phyloP scores from a whole-genome alignment of 2,329 filamentous ascomycete genomes.

The Trichoderma guizhouense region DNA sequence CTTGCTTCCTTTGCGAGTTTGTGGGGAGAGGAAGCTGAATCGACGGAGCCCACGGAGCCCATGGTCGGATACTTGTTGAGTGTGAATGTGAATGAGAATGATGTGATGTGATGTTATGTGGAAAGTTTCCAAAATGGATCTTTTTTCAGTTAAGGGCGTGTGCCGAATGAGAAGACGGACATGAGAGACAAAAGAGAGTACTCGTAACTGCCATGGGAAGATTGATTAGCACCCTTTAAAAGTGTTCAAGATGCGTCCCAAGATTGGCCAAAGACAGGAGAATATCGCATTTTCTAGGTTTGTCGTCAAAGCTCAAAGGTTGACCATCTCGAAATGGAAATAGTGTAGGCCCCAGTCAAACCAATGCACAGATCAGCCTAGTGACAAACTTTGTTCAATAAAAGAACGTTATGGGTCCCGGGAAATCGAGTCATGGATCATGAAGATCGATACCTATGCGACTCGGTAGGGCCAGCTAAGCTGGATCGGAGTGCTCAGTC shows the following conservation, averaged over 20 bases:
- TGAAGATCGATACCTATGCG: background rate
- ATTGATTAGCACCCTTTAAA: background rate
- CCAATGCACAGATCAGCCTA: background rate
- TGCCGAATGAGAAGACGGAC: background rate
- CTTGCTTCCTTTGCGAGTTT: background rate
- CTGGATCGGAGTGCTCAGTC: background rate
- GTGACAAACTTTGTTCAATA: constrained; percentile 1
- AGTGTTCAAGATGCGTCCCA: background rate
- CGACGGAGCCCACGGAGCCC: background rate
- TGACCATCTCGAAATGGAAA: background rate
- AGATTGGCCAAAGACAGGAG: background rate
- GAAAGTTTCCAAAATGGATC: background rate
- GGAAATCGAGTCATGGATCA: constrained; percentile 2
- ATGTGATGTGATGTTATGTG: background rate
- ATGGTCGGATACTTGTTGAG: background rate
- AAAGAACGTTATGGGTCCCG: background rate
- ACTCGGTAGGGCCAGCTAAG: background rate
- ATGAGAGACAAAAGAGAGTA: background rate
- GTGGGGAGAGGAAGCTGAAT: background rate
- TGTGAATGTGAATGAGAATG: background rate
- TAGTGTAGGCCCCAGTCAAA: background rate
- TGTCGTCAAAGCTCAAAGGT: background rate
- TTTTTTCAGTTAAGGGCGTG: background rate
- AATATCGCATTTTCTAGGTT: background rate
- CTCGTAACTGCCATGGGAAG: background rate